Conservation (phyloP, 1,139 yeast genomes). For the Geotrichum carabidarum region DNA sequence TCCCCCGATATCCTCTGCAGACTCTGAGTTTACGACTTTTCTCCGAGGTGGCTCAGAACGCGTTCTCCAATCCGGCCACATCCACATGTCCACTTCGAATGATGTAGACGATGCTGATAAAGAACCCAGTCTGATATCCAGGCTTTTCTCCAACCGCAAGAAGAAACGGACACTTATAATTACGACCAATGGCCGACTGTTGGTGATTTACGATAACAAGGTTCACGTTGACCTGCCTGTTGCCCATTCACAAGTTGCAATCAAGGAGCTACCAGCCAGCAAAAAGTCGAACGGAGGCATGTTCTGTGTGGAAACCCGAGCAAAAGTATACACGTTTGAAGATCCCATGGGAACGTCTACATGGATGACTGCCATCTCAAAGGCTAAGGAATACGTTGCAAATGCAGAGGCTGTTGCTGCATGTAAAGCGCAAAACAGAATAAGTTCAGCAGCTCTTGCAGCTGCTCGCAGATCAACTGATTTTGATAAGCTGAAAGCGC, state of each 20-base stretch:
- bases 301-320: slow-evolving; percentile 34
- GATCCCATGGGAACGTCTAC: slow-evolving; percentile 33
- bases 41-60: slow-evolving; percentile 65
- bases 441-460: slow-evolving; percentile 37
- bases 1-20: slow-evolving; percentile 55
- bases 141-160: slow-evolving; percentile 32
- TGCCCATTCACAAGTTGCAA: slow-evolving; percentile 33
- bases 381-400: slow-evolving; percentile 30
- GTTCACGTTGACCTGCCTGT: slow-evolving; percentile 31
- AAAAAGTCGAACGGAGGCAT: slow-evolving; percentile 30
- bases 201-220: slow-evolving; percentile 20
- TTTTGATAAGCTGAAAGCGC: neutral
- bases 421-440: slow-evolving; percentile 24
- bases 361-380: slow-evolving; percentile 35
- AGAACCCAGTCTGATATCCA: slow-evolving; percentile 31
- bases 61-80: slow-evolving; percentile 57
- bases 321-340: slow-evolving; percentile 36
- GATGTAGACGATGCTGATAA: slow-evolving; percentile 27
- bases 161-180: slow-evolving; percentile 35
- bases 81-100: slow-evolving; percentile 26
- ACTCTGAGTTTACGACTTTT: slow-evolving; percentile 62
- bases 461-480: slow-evolving; percentile 25
- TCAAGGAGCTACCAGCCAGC: slow-evolving; percentile 36
- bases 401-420: slow-evolving; percentile 26
- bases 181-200: slow-evolving; percentile 37